These are phyloP conservation scores for Amorphotheca resinae DNA, from an alignment of 495 filamentous ascomycete genomes.

Conservation along the genomic window DNA sequence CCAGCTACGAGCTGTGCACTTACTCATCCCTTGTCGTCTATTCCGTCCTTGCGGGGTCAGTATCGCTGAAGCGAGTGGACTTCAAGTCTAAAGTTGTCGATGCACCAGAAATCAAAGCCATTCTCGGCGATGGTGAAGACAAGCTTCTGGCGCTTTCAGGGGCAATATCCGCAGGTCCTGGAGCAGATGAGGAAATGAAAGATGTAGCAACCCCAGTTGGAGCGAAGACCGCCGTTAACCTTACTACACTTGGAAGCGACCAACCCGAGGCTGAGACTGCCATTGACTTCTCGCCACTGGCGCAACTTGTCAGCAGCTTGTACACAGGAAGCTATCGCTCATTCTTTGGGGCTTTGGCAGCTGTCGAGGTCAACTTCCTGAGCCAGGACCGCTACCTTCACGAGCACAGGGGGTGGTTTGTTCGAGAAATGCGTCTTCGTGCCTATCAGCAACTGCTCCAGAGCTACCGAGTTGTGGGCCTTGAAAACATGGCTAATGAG, in stretches of 20 bases:
- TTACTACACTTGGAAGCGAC: constrained; percentile 65
- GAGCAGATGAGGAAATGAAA: constrained; percentile 68
- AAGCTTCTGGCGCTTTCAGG: constrained; percentile 69
- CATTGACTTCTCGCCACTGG: constrained; percentile 69
- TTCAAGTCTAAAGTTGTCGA: constrained; percentile 99
- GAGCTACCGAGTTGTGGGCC: constrained; percentile 89
- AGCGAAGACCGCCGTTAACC: constrained; percentile 60
- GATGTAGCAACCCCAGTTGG: constrained; percentile 46
- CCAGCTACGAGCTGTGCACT: constrained; percentile 91
- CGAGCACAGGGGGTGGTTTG: constrained; percentile 91
- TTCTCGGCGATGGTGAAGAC: constrained; percentile 81
- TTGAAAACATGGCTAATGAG: constrained; percentile 89
- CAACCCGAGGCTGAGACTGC: constrained; percentile 60
- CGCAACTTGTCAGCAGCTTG: constrained; percentile 75
- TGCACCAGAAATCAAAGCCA: constrained; percentile 93
- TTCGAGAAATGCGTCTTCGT: constrained; percentile 91
- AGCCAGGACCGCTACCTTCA: constrained; percentile 86
- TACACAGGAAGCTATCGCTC: constrained; percentile 87
- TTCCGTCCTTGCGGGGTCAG: constrained; percentile 84
- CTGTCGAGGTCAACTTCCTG: constrained; percentile 87
- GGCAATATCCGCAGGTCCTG: constrained; percentile 62
- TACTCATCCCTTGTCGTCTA: constrained; percentile 93
- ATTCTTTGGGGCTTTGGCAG: constrained; percentile 84
- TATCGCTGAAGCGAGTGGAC: constrained; percentile 90
- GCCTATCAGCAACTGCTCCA: constrained; percentile 96